Base-by-base conservation (phyloP, 2,329 filamentous ascomycete genomes). In the Stenocarpella maydis region DNA sequence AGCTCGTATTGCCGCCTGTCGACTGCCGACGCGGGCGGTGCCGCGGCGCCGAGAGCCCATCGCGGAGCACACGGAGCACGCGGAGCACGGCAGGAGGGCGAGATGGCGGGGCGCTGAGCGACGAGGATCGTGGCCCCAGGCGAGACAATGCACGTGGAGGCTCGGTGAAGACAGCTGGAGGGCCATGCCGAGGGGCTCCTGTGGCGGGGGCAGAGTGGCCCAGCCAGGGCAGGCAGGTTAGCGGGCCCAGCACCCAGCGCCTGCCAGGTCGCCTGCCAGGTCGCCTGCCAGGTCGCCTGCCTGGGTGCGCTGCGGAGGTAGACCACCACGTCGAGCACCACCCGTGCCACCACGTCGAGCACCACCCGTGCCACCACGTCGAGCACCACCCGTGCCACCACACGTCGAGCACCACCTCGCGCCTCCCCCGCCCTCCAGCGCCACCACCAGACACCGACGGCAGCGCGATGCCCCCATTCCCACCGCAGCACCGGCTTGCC, bases 381-480 rank as follows among this genome's bases (percentile, higher is more conserved):
- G 26, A 17, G 19, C n/a, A n/a, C n/a, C n/a, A n/a, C n/a, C n/a
- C n/a, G n/a, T n/a, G n/a, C n/a, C n/a, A n/a, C 21, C 37, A 26
- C 7, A 37, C 28, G 19, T 19, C 41, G 26, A 34, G 15, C 43
- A 37, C 37, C 26, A 26, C 5, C 58, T 47, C 28, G 19, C 26
- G 24, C 12, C 19, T 6, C n/a, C 17, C 28, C 24, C 26, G 24
- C 12, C 19, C 8, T 15, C 17, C 64, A 58, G 58, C 39, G 64
- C 28, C 41, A 5, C 19, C 8, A 19, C 14, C 24, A 15, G 8
- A 15, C 4, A 21, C 19, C 26, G 37, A 21, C 21, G 28, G 58
- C 28, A 67, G 52, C 31, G 26, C 47, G 54, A 70, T 70, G 68
- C 12, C 47, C 5, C 28, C 47, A 1, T 39, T 26, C 9, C 15